Evolutionary conservation across 768 basidiomycete species (phyloP), one percentile per base, ranked within the genome.

Genomic region (Boletus reticuloceps): DNA sequence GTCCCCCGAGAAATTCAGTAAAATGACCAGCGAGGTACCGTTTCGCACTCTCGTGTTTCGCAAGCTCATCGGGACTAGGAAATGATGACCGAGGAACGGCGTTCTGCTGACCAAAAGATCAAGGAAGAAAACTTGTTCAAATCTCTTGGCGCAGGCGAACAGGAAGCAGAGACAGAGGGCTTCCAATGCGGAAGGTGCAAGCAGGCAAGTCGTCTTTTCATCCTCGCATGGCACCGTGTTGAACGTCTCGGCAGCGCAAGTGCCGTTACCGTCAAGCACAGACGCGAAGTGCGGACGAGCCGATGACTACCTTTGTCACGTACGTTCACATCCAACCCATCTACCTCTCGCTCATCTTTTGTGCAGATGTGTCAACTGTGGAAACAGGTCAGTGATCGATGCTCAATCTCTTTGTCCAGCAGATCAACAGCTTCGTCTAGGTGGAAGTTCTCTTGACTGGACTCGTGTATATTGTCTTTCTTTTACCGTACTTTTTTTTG

Each of bases 181-280:
- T 99, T 99, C 89, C 93, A 98, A 69, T 99, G 97, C 67, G 81
- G 85, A 11, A 82, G 91, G 63, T 99, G 97, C 84, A 95, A 94
- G 64, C 89, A 95, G 82, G 85, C 82, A 48, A 42, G 79, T 56
- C 34, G 6, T 25, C 32, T 9, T n/a, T 56, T 36, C 42, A 4
- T 55, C 6, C 3, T 14, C 11, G 3, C 27, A 5, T n/a, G 13
- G n/a, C 27, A 17, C 17, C 38, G 0, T 9, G 20, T 27, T 20
- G 61, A 14, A 63, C 36, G 7, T 38, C 48, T 52, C 39, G 39
- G 19, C 57, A 89, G 87, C 77, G 89, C 64, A 92, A 94, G 75
- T 91, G 92, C 64, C 82, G 88, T 43, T 98, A 97, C 65, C 88
- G 92, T 61, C 94, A 98, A 76, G 92, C 93, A 64, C 97, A 99